Percentiles rank a stretch among this genome's conserved stretches.
Conservation (phyloP, 228 moss, liverwort and hornwort genomes). For the Sphagnum fallax region DNA sequence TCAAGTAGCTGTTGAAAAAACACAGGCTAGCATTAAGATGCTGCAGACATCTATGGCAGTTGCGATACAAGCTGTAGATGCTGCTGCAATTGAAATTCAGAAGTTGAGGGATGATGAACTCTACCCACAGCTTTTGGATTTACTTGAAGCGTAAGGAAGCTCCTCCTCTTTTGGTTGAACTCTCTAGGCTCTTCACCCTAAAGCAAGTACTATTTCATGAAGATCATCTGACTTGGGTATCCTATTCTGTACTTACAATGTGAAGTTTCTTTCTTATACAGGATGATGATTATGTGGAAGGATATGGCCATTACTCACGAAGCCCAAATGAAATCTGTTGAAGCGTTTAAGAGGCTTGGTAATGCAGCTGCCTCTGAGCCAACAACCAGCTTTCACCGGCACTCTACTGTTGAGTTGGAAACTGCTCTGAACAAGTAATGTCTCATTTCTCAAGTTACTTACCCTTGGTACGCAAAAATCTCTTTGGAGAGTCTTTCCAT, state of each 20-base stretch:
- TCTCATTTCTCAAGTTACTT: no score
- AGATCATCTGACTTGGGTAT: no score
- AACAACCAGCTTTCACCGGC: constrained; percentile 60
- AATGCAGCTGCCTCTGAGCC: constrained; percentile 66
- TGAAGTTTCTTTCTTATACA: constrained; percentile 7
- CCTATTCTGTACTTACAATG: not conserved
- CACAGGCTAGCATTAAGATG: constrained; percentile 58
- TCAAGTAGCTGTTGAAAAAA: constrained; percentile 64
- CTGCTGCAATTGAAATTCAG: constrained; percentile 58
- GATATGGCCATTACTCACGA: constrained; percentile 53
- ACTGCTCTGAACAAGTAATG: constrained; percentile 41
- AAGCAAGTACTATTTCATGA: no score
- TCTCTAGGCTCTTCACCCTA: no score
- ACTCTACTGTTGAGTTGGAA: constrained; percentile 62
- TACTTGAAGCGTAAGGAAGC: constrained; percentile 60
- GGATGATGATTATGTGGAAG: constrained; percentile 82
- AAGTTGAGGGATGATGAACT: constrained; percentile 70
- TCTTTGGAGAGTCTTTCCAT: no score
- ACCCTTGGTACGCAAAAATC: no score
- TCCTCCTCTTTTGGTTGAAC: not conserved
- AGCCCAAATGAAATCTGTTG: constrained; percentile 53
- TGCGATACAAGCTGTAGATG: constrained; percentile 73
- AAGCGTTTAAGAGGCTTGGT: constrained; percentile 53
- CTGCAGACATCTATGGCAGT: constrained; percentile 73
- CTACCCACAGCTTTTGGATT: constrained; percentile 64